Base-by-base conservation (phyloP, 2,329 filamentous ascomycete species). In the Magnaporthales sp. region DNA sequence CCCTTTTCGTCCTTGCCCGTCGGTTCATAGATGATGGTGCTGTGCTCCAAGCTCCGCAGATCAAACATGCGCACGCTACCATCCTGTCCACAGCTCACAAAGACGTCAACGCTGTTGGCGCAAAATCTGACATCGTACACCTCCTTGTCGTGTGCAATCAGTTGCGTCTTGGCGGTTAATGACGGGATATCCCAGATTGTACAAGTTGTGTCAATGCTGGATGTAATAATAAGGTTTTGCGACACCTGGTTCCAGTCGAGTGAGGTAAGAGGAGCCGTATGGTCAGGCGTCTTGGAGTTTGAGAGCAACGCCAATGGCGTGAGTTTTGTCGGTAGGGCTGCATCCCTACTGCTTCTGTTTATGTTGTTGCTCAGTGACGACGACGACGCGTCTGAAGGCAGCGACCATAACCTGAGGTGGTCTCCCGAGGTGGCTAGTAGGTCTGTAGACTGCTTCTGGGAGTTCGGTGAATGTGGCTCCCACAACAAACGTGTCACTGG, bases 161-260 rank as follows among this genome's bases (percentile, higher is more conserved):
- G 83, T 77, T 99, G 95, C 1, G 95, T 99, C 80, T 99, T 99
- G 65, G 95, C 95, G 0, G 95, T 99, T 69, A 99, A 83, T 0
- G 95, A 97, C 3, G 95, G 95, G 67, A 99, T 99, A 76, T 99
- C 95, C 95, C 95, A 99, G 71, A 99, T 99, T 4, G 95, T 99
- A 79, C 95, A 99, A 6, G 95, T 99, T 1, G 95, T 99, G 75
- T 99, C 95, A 74, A 99, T 99, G 76, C 93, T 98, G 3, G 93
- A 97, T 0, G 95, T 99, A 74, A 99, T 99, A 75, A 99, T 99
- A 66, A 99, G 83, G 76, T 94, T 97, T 0, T 95, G 95, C 27
- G 93, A 97, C 65, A 99, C 90, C 1, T 92, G 96, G 74, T 99
- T 99, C 95, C 95, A 99, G 76, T 99, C 95, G 62, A 99, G 83